Percentiles rank a stretch among this genome's conserved stretches.
Evolutionary conservation across 1,284 basidiomycete species (phyloP).

Genomic region (Ganoderma lucidum): DNA sequence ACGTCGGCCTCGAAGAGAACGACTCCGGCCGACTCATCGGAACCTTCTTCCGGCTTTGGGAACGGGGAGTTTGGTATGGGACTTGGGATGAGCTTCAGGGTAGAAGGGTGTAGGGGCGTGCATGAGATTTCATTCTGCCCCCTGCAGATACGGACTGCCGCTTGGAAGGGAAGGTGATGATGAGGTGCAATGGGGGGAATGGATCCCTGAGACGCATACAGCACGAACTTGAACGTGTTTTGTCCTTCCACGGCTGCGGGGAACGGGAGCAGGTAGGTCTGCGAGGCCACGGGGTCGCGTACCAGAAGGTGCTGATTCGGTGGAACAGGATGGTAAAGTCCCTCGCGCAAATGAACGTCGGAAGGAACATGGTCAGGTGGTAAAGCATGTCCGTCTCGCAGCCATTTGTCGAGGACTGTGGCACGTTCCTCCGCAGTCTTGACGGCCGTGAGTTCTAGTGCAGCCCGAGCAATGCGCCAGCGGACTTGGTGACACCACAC

Average conservation of each 20-base stretch:
- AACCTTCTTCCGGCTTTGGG: slow-evolving; percentile 70
- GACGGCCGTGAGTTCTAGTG: slow-evolving; percentile 69
- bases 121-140: slow-evolving; percentile 44
- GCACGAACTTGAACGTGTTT: slow-evolving; percentile 46
- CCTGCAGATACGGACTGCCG: slow-evolving; percentile 54
- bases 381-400: slow-evolving; percentile 63
- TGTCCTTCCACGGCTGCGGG: slow-evolving; percentile 30
- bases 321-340: slow-evolving; percentile 47
- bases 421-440: slow-evolving; percentile 42
- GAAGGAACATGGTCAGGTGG: slow-evolving; percentile 38
- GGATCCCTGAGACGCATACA: slow-evolving; percentile 69
- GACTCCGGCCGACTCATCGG: slow-evolving; percentile 77
- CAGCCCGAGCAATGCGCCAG: slow-evolving; percentile 83
- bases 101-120: slow-evolving; percentile 49
- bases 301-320: slow-evolving; percentile 50
- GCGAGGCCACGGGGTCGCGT: slow-evolving; percentile 50
- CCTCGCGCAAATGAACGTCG: slow-evolving; percentile 34
- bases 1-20: slow-evolving; percentile 66
- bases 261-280: slow-evolving; percentile 61
- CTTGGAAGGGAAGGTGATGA: slow-evolving; percentile 49
- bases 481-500: slow-evolving; percentile 99
- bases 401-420: slow-evolving; percentile 64
- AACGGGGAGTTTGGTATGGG: slow-evolving; percentile 60
- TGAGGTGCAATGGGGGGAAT: slow-evolving; percentile 60
- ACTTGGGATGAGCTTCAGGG: slow-evolving; percentile 68